Percentiles rank a stretch among this genome's conserved stretches.
phyloP scores from a whole-genome alignment of 2,329 filamentous ascomycete species.

The Colletotrichum lentis region DNA sequence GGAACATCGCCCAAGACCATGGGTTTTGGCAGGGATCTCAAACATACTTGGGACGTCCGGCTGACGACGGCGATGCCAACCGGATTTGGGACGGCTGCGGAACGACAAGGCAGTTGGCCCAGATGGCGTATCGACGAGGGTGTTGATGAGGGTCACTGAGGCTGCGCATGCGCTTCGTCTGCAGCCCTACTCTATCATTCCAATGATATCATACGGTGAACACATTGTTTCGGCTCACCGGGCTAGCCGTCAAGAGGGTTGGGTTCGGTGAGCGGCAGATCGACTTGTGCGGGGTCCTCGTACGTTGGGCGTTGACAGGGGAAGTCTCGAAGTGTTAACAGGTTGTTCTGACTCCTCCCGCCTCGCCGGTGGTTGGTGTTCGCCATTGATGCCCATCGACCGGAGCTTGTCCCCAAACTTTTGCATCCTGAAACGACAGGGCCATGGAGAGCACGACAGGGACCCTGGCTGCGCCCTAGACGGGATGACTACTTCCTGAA shows the following conservation, averaged over 20 bases:
- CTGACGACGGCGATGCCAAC: constrained; percentile 21
- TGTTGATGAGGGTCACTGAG: background rate
- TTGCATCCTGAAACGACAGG: constrained; percentile 35
- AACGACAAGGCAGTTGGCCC: constrained; percentile 6
- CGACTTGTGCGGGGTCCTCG: constrained; percentile 29
- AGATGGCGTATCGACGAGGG: constrained; percentile 8
- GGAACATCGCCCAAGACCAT: constrained; percentile 26
- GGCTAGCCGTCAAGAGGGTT: constrained; percentile 15
- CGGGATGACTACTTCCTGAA: constrained; percentile 22
- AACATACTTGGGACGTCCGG: constrained; percentile 21
- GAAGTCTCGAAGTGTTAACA: constrained; percentile 5
- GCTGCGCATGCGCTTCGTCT: constrained; percentile 6
- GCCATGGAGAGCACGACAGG: constrained; percentile 24
- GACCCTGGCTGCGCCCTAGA: constrained; percentile 24
- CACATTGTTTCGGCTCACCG: background rate
- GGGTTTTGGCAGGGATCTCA: constrained; percentile 33
- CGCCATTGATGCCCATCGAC: constrained; percentile 10
- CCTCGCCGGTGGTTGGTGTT: background rate
- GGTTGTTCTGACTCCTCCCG: background rate
- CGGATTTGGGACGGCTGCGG: constrained; percentile 1
- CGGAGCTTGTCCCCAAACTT: constrained; percentile 34
- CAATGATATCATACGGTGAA: background rate
- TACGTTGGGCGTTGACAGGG: constrained; percentile 24
- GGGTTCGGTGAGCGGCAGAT: constrained; percentile 30
- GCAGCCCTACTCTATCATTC: background rate